phyloP scores from a whole-genome alignment of 495 filamentous ascomycete species.

The Parachaetomium inaequale region DNA sequence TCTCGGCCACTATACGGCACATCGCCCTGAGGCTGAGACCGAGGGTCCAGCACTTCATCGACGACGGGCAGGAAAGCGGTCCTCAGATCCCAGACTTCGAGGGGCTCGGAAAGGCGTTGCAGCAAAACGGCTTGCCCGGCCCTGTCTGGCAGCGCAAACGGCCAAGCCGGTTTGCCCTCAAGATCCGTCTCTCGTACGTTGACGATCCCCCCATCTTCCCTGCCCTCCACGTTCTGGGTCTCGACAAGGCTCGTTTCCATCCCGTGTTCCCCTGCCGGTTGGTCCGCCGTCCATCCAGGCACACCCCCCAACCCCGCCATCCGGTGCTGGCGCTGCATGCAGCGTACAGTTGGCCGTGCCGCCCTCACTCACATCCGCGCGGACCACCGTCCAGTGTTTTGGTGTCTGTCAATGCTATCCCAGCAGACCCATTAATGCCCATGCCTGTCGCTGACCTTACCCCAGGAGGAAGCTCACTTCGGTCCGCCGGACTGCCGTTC shows the following conservation, averaged over 20 bases:
- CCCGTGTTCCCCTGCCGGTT: slow-evolving; percentile 30
- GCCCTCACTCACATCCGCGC: slow-evolving; percentile 39
- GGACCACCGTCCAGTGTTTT: slow-evolving; percentile 42
- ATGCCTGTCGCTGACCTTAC: slow-evolving; percentile 41
- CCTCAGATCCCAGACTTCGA: slow-evolving; percentile 9
- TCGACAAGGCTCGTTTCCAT: slow-evolving; percentile 30
- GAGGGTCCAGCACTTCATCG: not conserved
- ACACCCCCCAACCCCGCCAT: slow-evolving; percentile 37
- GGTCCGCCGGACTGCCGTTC: slow-evolving; percentile 46
- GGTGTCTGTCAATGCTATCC: slow-evolving; percentile 43
- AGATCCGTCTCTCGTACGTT: slow-evolving; percentile 31
- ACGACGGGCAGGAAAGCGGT: slow-evolving; percentile 8
- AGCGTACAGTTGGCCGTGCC: slow-evolving; percentile 37
- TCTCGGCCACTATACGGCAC: slow-evolving; percentile 39
- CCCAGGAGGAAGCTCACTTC: slow-evolving; percentile 42
- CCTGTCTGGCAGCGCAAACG: slow-evolving; percentile 1
- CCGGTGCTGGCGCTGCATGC: slow-evolving; percentile 35
- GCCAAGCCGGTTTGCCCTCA: slow-evolving; percentile 13
- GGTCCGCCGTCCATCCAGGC: slow-evolving; percentile 24
- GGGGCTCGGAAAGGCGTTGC: slow-evolving; percentile 16
- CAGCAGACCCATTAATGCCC: slow-evolving; percentile 42
- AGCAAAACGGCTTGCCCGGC: slow-evolving; percentile 8
- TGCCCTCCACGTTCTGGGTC: slow-evolving; percentile 32
- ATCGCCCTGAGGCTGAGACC: slow-evolving; percentile 27
- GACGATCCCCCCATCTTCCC: slow-evolving; percentile 30